phyloP scores from a whole-genome alignment of 139 green algal species.

The Chlamydomonas schloesseri region DNA sequence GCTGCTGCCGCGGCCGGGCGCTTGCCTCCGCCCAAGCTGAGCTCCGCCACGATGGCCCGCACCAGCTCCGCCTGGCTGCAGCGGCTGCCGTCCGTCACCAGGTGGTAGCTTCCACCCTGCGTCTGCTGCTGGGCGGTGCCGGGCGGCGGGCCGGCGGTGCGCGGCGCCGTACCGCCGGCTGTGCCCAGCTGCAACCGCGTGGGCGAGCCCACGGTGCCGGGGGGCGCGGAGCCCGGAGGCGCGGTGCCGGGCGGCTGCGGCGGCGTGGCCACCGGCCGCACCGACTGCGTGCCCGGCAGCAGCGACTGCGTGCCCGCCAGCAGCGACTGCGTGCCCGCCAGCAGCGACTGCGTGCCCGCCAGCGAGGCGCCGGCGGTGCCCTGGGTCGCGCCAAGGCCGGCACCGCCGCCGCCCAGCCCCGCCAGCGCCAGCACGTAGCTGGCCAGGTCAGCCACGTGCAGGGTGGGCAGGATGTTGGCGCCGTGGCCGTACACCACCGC shows the following conservation, averaged over 20 bases:
- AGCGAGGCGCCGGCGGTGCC: not conserved
- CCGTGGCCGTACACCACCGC: conserved; percentile 56
- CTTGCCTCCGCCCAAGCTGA: conserved; percentile 4
- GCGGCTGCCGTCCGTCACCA: conserved; percentile 30
- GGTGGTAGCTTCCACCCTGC: not conserved
- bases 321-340: not conserved
- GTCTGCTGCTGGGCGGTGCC: not conserved
- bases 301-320: not conserved
- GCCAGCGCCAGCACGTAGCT: conserved; percentile 51
- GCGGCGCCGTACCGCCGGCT: not conserved
- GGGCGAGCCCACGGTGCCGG: not conserved
- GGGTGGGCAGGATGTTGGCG: conserved; percentile 64
- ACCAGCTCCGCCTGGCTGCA: conserved; percentile 47
- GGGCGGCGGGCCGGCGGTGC: not conserved
- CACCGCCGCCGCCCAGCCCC: not conserved
- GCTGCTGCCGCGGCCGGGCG: no score
- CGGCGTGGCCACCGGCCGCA: not conserved
- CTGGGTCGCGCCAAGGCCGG: no score
- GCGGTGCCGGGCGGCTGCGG: conserved; percentile 11
- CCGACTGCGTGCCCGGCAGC: not conserved
- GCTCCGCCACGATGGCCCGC: conserved; percentile 24
- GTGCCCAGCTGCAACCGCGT: not conserved
- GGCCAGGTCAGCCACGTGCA: conserved; percentile 63
- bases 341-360: not conserved
- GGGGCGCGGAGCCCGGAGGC: not conserved